These are phyloP conservation scores for Eucalyptus sideroxylon DNA, from an alignment of 345 rosid species.

Conservation along the genomic window DNA sequence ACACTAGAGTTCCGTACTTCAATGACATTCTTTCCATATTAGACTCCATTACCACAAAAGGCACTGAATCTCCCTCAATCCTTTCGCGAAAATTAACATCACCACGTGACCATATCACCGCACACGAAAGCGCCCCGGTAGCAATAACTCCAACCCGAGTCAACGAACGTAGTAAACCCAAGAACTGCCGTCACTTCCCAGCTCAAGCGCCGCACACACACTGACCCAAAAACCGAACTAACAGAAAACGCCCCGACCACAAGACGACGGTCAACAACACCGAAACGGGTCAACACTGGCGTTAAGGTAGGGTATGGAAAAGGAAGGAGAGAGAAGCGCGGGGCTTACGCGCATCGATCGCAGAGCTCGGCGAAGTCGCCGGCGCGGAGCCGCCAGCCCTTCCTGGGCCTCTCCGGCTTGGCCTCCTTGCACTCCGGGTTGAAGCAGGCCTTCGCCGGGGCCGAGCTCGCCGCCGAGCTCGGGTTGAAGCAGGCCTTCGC, in stretches of 20 bases:
- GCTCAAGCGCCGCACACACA: neutral
- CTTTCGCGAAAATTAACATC: neutral
- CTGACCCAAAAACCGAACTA: neutral
- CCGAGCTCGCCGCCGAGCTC: neutral
- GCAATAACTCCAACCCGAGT: neutral
- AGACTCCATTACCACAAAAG: neutral
- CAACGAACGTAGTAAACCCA: neutral
- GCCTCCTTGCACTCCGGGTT: constrained; percentile 60
- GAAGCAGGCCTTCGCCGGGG: constrained; percentile 42
- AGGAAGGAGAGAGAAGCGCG: neutral
- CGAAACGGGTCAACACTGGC: neutral
- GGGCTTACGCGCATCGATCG: constrained; percentile 85
- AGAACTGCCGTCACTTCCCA: neutral
- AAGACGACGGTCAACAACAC: neutral
- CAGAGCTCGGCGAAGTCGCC: constrained; percentile 91
- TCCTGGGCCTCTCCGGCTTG: constrained; percentile 41
- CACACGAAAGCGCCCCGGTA: neutral
- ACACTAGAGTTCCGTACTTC: neutral
- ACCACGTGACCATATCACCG: neutral
- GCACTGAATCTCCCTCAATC: neutral
- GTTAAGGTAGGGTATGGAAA: neutral
- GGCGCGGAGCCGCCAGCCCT: constrained; percentile 79
- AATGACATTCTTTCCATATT: neutral
- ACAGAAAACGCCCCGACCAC: neutral
- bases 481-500: constrained; percentile 55